Base-by-base conservation (phyloP, 805 yeast genomes). In the Lipomyces japonicus region DNA sequence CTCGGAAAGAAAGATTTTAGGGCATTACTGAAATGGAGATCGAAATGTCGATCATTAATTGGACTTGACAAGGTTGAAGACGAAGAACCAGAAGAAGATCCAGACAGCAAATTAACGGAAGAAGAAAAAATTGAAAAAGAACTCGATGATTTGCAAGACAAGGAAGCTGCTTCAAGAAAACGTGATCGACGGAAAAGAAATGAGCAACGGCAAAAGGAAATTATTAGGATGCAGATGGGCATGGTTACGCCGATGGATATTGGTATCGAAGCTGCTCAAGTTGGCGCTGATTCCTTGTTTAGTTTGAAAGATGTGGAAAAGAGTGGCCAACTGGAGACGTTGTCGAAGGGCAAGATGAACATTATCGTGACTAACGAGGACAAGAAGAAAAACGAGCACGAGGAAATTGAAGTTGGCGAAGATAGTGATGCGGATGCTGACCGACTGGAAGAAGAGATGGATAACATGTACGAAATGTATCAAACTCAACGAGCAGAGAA, bases 1-100 rank as follows among this genome's bases (percentile, higher is more conserved):
- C 75, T 93, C 48, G 98, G 98, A 60, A 88, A 81, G 68, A 91
- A 89, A 63, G 99, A 93, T 68, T 93, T 93, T 72, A 83, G 91
- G 63, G 70, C 74, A 65, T 77, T 93, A 46, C 72, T 93, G 53
- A 86, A 80, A 68, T 93, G 97, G 87, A 82, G 99, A 71, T 80
- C 83, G 60, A 81, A 82, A 46, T 91, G 95, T 1, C 79, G 98
- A 64, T 86, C 79, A 26, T 68, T 81, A 24, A 72, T 93, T 37
- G 95, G 86, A 9, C 67, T 90, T 7, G 79, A 75, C 39, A 61
- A 63, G 48, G 60, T 57, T 53, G 65, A 68, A 30, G 84, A 78
- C 9, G 77, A 72, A 3, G 74, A 72, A 31, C 74, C 81, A 25
- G 89, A 83, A 64, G 86, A 79, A 56, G 83, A 85, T 25, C 50